These are phyloP conservation scores for Quercus alba DNA, from an alignment of 306 rosid species.

Conservation along the genomic window DNA sequence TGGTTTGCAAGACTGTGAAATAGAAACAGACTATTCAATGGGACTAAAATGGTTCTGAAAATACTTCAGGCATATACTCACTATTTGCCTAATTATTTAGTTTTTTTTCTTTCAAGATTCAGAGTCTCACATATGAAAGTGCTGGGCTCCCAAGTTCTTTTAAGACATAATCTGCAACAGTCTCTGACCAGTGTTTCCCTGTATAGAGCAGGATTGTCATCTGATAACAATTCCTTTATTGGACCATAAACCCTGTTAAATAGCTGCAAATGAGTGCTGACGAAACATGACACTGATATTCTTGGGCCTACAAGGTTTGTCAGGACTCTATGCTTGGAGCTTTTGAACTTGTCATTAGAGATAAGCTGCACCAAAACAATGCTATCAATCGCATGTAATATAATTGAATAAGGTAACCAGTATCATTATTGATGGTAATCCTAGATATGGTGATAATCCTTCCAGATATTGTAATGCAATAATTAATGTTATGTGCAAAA, in stretches of 20 bases:
- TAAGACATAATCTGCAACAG: constrained; percentile 16
- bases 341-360: constrained; percentile 42
- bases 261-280: constrained; percentile 24
- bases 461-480: no score
- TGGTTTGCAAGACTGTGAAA: no score
- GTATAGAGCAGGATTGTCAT: constrained; percentile 32
- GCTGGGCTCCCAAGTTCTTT: constrained; percentile 45
- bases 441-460: no score
- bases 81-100: no score
- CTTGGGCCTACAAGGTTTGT: constrained; percentile 30
- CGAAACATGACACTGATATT: constrained; percentile 37
- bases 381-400: no score
- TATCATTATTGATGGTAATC: no score
- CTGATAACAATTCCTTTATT: constrained; percentile 36
- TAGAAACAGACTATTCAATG: no score
- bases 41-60: no score
- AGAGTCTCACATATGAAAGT: constrained; percentile 15
- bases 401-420: no score
- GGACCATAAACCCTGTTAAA: constrained; percentile 33
- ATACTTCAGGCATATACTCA: no score
- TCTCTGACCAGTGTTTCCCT: constrained; percentile 28
- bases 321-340: constrained; percentile 40
- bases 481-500: no score
- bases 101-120: no score
- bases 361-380: constrained; percentile 26